Evolutionary conservation across 2,329 filamentous ascomycete genomes (phyloP).

Genomic region (Colletotrichum cuscutae): DNA sequence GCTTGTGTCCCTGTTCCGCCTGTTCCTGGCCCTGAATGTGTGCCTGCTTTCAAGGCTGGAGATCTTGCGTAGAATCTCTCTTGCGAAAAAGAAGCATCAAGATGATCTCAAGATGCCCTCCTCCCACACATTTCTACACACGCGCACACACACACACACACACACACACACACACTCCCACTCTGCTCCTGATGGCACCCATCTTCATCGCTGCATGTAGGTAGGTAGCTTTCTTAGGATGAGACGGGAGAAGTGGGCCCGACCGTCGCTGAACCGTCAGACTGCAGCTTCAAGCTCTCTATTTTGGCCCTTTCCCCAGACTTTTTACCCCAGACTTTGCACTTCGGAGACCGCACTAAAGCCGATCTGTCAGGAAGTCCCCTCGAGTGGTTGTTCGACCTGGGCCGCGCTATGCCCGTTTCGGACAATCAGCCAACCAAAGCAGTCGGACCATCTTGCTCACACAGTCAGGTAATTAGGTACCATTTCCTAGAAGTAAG

Average conservation of each 20-base stretch:
- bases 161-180: not conserved
- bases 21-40: not conserved
- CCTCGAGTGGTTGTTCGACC: not conserved
- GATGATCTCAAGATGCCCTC: not conserved
- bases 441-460: not conserved
- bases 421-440: constrained; percentile 25
- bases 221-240: not conserved
- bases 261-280: not conserved
- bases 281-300: not conserved
- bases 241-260: constrained; percentile 11
- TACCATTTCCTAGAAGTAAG: not conserved
- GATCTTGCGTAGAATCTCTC: constrained; percentile 11
- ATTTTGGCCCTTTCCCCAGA: constrained; percentile 30
- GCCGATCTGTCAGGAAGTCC: constrained; percentile 14
- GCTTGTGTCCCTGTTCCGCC: not conserved
- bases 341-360: constrained; percentile 28
- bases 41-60: not conserved
- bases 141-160: not conserved
- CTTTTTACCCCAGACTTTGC: constrained; percentile 33
- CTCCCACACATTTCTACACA: not conserved
- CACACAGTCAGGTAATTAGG: not conserved
- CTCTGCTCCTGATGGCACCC: not conserved
- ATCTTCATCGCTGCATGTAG: not conserved
- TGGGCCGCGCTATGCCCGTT: constrained; percentile 15
- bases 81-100: not conserved